phyloP scores from a whole-genome alignment of 306 rosid genomes.

The Trifolium pratense region DNA sequence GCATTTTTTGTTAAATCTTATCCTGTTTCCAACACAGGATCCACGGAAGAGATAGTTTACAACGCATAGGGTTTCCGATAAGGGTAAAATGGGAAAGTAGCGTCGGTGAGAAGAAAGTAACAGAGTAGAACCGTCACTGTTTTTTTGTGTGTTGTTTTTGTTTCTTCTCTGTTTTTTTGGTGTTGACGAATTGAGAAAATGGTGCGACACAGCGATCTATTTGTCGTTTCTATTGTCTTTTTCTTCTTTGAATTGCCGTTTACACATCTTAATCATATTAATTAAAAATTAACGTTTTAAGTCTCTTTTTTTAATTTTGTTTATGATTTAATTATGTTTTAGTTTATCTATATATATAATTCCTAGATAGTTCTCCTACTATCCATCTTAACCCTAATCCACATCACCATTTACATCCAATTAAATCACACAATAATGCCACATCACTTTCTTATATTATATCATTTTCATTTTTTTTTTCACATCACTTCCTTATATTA shows the following conservation, averaged over 20 bases:
- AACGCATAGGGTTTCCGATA: constrained; percentile 43
- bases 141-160: background rate
- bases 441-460: too few relatives aligned
- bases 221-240: constrained; percentile 47
- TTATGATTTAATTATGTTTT: background rate
- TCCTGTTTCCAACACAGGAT: constrained; percentile 46
- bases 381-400: too few relatives aligned
- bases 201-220: constrained; percentile 40
- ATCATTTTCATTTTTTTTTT: too few relatives aligned
- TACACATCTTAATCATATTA: constrained; percentile 30
- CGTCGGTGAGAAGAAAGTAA: constrained; percentile 20
- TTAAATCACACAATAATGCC: too few relatives aligned
- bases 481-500: too few relatives aligned
- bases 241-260: constrained; percentile 35
- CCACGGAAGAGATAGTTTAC: constrained; percentile 47
- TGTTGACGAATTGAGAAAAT: constrained; percentile 33
- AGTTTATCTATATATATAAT: too few relatives aligned
- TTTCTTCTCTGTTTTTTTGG: background rate
- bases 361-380: too few relatives aligned
- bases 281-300: constrained; percentile 28
- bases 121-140: background rate
- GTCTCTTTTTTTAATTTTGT: background rate
- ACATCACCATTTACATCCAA: too few relatives aligned
- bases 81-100: constrained; percentile 34
- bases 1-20: background rate